A percentile compares a stretch with the other conserved stretches of the same genome.
Evolutionary conservation across 768 basidiomycete genomes (phyloP).

Genomic region (Kondoa malvinella): DNA sequence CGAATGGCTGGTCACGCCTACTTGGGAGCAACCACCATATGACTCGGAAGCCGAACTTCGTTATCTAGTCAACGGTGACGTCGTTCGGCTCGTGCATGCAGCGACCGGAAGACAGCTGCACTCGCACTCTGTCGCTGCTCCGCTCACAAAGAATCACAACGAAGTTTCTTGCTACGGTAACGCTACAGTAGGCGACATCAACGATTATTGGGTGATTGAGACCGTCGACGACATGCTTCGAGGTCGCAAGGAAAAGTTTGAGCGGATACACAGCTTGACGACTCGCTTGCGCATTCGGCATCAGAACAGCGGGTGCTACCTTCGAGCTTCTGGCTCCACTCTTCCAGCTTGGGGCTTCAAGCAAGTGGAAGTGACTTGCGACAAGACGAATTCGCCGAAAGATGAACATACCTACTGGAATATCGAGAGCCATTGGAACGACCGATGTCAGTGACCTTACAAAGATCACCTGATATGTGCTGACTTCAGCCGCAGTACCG

Average conservation of each 20-base stretch:
- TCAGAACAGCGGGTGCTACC: constrained; percentile 59
- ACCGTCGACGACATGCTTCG: constrained; percentile 72
- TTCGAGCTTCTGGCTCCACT: constrained; percentile 70
- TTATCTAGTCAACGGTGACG: constrained; percentile 58
- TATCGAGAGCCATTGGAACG: constrained; percentile 93
- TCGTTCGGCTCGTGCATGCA: constrained; percentile 61
- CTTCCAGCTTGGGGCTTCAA: constrained; percentile 99
- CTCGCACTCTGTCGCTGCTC: constrained; percentile 73
- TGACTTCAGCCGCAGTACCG: constrained; percentile 45
- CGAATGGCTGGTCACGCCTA: constrained; percentile 63
- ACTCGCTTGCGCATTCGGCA: constrained; percentile 77
- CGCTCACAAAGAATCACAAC: constrained; percentile 68
- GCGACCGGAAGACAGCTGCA: constrained; percentile 81
- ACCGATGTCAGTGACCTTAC: constrained; percentile 51
- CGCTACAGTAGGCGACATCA: constrained; percentile 60
- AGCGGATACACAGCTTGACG: constrained; percentile 70
- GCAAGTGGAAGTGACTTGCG: constrained; percentile 89
- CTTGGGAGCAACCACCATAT: constrained; percentile 56
- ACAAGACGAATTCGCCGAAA: constrained; percentile 61
- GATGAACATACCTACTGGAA: constrained; percentile 93
- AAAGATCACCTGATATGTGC: neutral
- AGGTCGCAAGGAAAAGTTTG: constrained; percentile 38
- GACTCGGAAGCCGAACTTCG: constrained; percentile 51
- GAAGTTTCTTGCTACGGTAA: constrained; percentile 95
- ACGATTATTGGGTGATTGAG: constrained; percentile 85